phyloP scores from a whole-genome alignment of 2,329 filamentous ascomycete genomes.

The Xylariaceae sp. region DNA sequence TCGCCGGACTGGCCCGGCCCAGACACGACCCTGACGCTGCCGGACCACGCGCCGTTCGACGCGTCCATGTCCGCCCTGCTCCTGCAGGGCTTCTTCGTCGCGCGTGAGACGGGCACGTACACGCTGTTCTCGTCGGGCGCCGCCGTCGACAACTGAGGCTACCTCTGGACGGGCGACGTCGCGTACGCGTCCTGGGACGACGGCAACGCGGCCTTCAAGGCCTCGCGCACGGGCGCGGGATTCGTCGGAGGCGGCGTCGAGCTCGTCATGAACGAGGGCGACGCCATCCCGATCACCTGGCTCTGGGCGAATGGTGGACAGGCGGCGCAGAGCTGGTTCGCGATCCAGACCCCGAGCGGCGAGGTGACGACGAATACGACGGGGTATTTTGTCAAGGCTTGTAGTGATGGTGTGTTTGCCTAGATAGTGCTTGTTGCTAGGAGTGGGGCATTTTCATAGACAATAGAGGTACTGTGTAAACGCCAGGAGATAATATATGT shows the following conservation, averaged over 20 bases:
- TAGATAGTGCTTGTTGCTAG: neutral
- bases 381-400: conserved; percentile 11
- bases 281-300: conserved; percentile 15
- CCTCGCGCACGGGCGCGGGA: conserved; percentile 2
- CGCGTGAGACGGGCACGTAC: conserved; percentile 8
- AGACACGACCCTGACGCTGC: neutral
- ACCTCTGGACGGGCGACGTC: conserved; percentile 15
- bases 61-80: conserved; percentile 5
- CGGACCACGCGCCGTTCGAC: conserved; percentile 1
- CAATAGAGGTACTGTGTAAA: too few relatives aligned
- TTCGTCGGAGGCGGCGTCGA: neutral
- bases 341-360: conserved; percentile 9
- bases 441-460: too few relatives aligned
- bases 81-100: conserved; percentile 16
- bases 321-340: conserved; percentile 9
- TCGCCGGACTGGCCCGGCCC: neutral
- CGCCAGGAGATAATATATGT: too few relatives aligned
- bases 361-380: conserved; percentile 4
- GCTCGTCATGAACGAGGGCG: conserved; percentile 10
- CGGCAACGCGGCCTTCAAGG: conserved; percentile 13
- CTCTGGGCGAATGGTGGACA: conserved; percentile 17
- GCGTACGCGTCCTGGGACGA: conserved; percentile 14
- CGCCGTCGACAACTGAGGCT: conserved; percentile 15
- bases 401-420: conserved; percentile 7
- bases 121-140: conserved; percentile 3